Conservation (phyloP, 2,329 filamentous ascomycete genomes). For the Aureobasidium sp. region DNA sequence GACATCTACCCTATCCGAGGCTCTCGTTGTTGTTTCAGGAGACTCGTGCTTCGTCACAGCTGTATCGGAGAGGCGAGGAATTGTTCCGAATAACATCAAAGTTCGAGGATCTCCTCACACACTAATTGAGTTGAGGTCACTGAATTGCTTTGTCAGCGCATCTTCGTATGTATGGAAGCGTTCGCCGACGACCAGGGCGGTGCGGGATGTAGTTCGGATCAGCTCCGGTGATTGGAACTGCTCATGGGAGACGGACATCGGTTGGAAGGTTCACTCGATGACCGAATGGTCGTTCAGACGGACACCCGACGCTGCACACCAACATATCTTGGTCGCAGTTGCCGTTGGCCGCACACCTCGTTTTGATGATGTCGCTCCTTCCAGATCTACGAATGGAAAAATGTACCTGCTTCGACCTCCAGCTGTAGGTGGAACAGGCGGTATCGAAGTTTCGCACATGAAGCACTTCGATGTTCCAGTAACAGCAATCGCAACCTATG, state of each 20-base stretch:
- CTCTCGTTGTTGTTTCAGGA: not conserved
- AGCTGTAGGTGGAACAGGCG: conserved; percentile 35
- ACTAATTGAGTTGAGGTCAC: conserved; percentile 34
- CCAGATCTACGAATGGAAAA: conserved; percentile 32
- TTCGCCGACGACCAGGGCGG: not conserved
- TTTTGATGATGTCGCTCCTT: not conserved
- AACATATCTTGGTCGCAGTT: conserved; percentile 54
- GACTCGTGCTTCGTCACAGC: conserved; percentile 40
- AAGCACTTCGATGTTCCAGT: conserved; percentile 40
- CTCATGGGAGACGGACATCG: conserved; percentile 38
- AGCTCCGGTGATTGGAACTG: conserved; percentile 9
- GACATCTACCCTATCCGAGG: not conserved
- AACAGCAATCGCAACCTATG: conserved; percentile 47
- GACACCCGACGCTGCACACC: conserved; percentile 18
- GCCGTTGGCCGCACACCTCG: conserved; percentile 29
- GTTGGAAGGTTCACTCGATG: conserved; percentile 53
- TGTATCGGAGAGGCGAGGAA: conserved; percentile 33
- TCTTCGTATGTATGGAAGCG: conserved; percentile 30
- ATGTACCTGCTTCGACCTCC: conserved; percentile 31
- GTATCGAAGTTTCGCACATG: conserved; percentile 27
- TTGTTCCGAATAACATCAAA: conserved; percentile 32
- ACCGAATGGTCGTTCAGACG: conserved; percentile 52
- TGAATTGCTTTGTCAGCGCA: conserved; percentile 42
- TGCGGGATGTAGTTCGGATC: not conserved
- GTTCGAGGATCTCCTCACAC: conserved; percentile 34